Conservation (phyloP, 1,284 basidiomycete genomes). For the Waitea zeae region DNA sequence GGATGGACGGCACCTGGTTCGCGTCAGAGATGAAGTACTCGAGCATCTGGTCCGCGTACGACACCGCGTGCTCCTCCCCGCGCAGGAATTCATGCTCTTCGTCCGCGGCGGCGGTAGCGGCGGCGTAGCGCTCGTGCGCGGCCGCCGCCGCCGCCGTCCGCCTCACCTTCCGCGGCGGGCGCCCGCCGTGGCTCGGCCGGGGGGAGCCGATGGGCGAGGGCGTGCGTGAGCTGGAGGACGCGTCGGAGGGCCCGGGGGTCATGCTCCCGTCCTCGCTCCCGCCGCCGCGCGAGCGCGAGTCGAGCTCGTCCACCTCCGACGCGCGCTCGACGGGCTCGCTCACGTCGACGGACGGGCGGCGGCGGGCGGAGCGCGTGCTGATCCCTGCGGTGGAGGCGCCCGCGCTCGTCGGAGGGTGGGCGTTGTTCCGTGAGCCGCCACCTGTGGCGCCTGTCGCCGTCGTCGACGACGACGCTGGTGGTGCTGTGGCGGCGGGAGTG, state of each 20-base stretch:
- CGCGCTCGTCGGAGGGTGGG: too few relatives aligned
- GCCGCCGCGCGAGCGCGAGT: conserved; percentile 37
- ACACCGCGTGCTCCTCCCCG: conserved; percentile 26
- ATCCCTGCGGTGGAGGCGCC: too few relatives aligned
- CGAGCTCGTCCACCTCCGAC: conserved; percentile 39
- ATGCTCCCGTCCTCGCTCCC: conserved; percentile 71
- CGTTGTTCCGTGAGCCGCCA: background rate
- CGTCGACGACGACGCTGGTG: too few relatives aligned
- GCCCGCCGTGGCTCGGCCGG: background rate
- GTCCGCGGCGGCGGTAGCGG: too few relatives aligned
- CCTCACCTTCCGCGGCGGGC: too few relatives aligned
- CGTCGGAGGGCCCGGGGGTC: conserved; percentile 73
- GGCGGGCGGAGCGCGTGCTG: conserved; percentile 35
- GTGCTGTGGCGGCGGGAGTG: background rate
- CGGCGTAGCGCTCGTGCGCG: too few relatives aligned
- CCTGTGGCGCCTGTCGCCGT: background rate
- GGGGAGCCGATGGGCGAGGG: background rate
- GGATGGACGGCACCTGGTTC: conserved; percentile 77
- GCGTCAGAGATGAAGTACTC: conserved; percentile 99
- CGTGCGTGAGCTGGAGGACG: conserved; percentile 22
- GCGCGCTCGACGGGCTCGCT: too few relatives aligned
- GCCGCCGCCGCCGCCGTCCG: too few relatives aligned
- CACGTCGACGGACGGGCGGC: conserved; percentile 21
- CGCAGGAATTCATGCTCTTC: conserved; percentile 19
- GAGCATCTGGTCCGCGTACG: conserved; percentile 89